Evolutionary conservation across 2,329 filamentous ascomycete species (phyloP).

Genomic region (Knufia petricola): DNA sequence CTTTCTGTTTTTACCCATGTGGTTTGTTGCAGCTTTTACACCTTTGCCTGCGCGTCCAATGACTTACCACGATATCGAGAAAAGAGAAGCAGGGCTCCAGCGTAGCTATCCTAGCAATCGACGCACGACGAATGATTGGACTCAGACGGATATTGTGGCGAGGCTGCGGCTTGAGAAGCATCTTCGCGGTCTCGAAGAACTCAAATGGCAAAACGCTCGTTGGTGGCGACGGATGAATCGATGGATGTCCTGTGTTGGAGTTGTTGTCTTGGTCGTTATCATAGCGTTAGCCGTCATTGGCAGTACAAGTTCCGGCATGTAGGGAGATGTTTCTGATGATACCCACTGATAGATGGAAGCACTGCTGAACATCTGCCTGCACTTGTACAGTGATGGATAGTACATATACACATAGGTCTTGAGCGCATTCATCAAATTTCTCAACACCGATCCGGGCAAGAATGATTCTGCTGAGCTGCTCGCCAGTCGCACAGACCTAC

Average conservation of each 20-base stretch:
- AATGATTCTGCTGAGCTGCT: too few relatives aligned
- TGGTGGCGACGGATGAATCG: conserved; percentile 58
- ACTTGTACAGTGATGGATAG: too few relatives aligned
- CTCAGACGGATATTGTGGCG: conserved; percentile 32
- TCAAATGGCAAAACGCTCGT: conserved; percentile 48
- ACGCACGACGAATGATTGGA: conserved; percentile 11
- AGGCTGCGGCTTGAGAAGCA: conserved; percentile 24
- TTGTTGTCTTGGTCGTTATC: conserved; percentile 46
- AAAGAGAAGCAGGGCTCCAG: conserved; percentile 18
- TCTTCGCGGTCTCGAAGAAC: conserved; percentile 37
- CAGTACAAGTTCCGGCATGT: conserved; percentile 8
- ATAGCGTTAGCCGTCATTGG: conserved; percentile 34
- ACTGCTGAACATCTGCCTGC: too few relatives aligned
- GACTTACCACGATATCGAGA: conserved; percentile 39
- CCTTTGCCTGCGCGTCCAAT: conserved; percentile 56
- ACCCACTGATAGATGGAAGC: not conserved
- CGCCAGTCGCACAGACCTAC: too few relatives aligned
- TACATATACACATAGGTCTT: too few relatives aligned
- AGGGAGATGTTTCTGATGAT: not conserved
- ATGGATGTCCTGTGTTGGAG: conserved; percentile 49
- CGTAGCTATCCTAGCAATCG: conserved; percentile 17
- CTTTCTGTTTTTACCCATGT: conserved; percentile 67
- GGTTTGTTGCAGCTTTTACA: conserved; percentile 69
- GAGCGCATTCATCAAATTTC: too few relatives aligned
- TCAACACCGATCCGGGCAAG: too few relatives aligned